phyloP scores from a whole-genome alignment of 192 early-diverging fungal genomes.

The Coemansia sp. region DNA sequence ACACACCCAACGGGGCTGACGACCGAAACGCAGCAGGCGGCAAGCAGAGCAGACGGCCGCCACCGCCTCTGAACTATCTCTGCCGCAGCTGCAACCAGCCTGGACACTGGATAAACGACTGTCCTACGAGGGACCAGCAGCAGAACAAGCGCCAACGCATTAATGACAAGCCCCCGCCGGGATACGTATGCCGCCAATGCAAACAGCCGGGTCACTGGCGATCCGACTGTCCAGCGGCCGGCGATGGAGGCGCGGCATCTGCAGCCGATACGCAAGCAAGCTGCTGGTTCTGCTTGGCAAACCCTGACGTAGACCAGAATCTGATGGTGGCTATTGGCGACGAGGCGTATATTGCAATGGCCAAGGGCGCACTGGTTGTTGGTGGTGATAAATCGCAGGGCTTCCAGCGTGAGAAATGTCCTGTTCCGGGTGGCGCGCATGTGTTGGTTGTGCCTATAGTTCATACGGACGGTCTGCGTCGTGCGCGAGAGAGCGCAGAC shows the following conservation, averaged over 20 bases:
- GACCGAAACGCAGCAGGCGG: conserved; percentile 25
- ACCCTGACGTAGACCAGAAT: conserved; percentile 87
- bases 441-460: conserved; percentile 71
- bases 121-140: conserved; percentile 54
- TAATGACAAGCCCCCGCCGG: conserved; percentile 37
- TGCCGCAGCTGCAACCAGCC: conserved; percentile 65
- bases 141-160: conserved; percentile 34
- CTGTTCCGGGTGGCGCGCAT: conserved; percentile 82
- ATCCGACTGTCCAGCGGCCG: conserved; percentile 48
- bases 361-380: conserved; percentile 82
- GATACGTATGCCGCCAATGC: conserved; percentile 58
- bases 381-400: conserved; percentile 16
- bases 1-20: conserved; percentile 56
- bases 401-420: conserved; percentile 21
- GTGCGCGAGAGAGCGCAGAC: conserved; percentile 31
- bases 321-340: conserved; percentile 82
- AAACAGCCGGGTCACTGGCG: conserved; percentile 57
- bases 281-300: conserved; percentile 97
- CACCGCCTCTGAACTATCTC: conserved; percentile 58
- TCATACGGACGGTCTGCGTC: conserved; percentile 53
- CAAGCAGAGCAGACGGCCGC: conserved; percentile 12
- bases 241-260: conserved; percentile 3
- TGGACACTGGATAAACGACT: conserved; percentile 69
- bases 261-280: conserved; percentile 23
- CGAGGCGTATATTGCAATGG: conserved; percentile 80